phyloP scores from a whole-genome alignment of 768 basidiomycete genomes.

The Candolleomyces eurysporus region DNA sequence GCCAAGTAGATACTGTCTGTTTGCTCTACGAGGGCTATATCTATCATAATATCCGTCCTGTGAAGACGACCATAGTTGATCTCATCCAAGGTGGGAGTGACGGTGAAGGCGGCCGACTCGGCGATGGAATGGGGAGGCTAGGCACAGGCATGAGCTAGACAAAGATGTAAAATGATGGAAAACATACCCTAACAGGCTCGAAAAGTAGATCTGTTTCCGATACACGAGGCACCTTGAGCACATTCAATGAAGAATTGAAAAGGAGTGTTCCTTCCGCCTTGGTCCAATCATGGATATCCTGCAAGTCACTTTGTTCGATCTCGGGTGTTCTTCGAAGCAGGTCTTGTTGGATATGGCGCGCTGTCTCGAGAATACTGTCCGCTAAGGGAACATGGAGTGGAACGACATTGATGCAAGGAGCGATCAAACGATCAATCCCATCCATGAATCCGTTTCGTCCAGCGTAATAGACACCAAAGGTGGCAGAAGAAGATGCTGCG shows the following conservation, averaged over 20 bases:
- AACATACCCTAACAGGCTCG: conserved; percentile 32
- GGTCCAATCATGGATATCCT: conserved; percentile 35
- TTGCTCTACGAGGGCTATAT: conserved; percentile 22
- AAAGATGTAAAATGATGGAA: background rate
- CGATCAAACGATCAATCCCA: conserved; percentile 34
- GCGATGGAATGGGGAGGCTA: conserved; percentile 38
- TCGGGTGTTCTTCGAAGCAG: conserved; percentile 34
- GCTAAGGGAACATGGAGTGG: conserved; percentile 31
- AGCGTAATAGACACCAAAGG: conserved; percentile 48
- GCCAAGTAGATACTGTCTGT: conserved; percentile 29
- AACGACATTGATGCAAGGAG: conserved; percentile 45
- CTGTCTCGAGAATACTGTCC: conserved; percentile 22
- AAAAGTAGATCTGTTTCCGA: conserved; percentile 19
- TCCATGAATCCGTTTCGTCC: conserved; percentile 36
- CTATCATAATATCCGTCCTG: conserved; percentile 29
- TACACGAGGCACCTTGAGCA: conserved; percentile 34
- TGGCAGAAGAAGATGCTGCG: conserved; percentile 24
- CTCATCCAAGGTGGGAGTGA: conserved; percentile 14
- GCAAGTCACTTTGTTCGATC: conserved; percentile 40
- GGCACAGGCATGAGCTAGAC: background rate
- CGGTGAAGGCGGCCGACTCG: conserved; percentile 7
- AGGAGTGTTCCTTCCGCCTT: conserved; percentile 29
- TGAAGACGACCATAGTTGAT: conserved; percentile 21
- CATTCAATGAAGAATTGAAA: conserved; percentile 44
- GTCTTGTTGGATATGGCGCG: conserved; percentile 31